phyloP scores from a whole-genome alignment of 768 basidiomycete genomes.

The Agrocybe chaxingu region DNA sequence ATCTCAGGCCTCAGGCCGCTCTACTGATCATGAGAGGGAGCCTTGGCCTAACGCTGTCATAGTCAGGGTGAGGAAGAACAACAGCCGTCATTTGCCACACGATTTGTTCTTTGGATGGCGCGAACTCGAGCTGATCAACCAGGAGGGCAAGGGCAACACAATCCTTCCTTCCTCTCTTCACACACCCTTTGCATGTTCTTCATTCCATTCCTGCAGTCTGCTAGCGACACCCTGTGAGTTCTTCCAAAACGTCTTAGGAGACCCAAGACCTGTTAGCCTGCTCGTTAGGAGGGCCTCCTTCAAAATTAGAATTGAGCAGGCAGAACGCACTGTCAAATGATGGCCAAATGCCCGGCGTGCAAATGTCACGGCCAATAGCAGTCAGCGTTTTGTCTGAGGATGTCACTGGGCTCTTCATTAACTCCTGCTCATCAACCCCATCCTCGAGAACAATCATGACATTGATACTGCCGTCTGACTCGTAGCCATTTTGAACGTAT shows the following conservation, averaged over 20 bases:
- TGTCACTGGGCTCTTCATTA: slow-evolving; percentile 1
- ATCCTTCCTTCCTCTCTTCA: slow-evolving; percentile 1
- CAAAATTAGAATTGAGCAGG: neutral
- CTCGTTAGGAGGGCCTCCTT: neutral
- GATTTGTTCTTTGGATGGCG: too few relatives aligned
- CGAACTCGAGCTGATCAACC: too few relatives aligned
- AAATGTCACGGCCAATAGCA: neutral
- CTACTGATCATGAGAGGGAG: too few relatives aligned
- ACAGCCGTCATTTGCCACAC: too few relatives aligned
- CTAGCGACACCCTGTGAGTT: neutral
- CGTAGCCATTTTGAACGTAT: neutral
- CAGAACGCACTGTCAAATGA: neutral
- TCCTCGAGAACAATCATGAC: neutral
- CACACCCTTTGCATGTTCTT: neutral
- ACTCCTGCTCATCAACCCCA: neutral
- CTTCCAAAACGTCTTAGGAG: slow-evolving; percentile 1
- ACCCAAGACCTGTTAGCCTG: neutral
- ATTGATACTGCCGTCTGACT: neutral
- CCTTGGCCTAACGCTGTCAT: too few relatives aligned
- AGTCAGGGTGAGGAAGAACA: too few relatives aligned
- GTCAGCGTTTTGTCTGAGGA: neutral
- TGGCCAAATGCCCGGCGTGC: slow-evolving; percentile 1
- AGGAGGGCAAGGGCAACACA: too few relatives aligned
- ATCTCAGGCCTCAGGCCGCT: too few relatives aligned
- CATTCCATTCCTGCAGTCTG: slow-evolving; percentile 1